Evolutionary conservation across 2,329 filamentous ascomycete species (phyloP).

Genomic region (Colletotrichum gigasporum): DNA sequence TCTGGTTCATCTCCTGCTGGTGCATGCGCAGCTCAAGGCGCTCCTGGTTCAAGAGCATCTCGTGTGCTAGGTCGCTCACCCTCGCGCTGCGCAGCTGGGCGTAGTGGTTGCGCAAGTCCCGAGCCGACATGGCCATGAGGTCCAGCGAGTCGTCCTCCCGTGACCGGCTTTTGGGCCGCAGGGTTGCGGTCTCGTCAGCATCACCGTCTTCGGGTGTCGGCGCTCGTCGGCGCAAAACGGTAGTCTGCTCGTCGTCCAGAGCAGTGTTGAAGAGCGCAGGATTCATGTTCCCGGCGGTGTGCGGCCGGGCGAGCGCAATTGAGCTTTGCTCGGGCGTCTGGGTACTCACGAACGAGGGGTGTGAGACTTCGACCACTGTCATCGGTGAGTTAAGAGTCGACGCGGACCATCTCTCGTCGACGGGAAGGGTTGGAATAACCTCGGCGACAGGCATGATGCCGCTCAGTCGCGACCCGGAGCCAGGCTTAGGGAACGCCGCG

Average conservation of each 20-base stretch:
- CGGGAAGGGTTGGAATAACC: slow-evolving; percentile 37
- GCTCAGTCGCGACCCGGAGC: slow-evolving; percentile 39
- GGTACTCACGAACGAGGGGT: not conserved
- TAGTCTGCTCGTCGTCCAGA: not conserved
- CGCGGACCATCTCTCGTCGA: slow-evolving; percentile 30
- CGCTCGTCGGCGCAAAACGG: not conserved
- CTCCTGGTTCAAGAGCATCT: slow-evolving; percentile 33
- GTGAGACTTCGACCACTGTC: slow-evolving; percentile 11
- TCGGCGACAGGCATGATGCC: slow-evolving; percentile 51
- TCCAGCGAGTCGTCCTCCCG: not conserved
- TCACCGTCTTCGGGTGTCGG: not conserved
- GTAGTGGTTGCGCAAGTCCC: slow-evolving; percentile 29
- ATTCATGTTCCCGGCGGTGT: slow-evolving; percentile 3
- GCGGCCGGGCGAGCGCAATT: slow-evolving; percentile 2
- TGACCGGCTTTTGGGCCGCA: slow-evolving; percentile 10
- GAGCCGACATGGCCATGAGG: slow-evolving; percentile 16
- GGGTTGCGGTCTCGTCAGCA: not conserved
- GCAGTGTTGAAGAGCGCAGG: not conserved
- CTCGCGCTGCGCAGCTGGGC: slow-evolving; percentile 17
- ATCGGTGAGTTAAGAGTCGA: slow-evolving; percentile 26
- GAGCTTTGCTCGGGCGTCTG: not conserved
- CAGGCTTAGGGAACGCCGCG: slow-evolving; percentile 9
- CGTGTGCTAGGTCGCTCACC: slow-evolving; percentile 28
- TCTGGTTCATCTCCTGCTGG: slow-evolving; percentile 29
- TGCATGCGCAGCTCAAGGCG: slow-evolving; percentile 30